These are phyloP conservation scores for Eleusine coracana DNA, from an alignment of 176 grass and related monocot genomes.

Conservation along the genomic window DNA sequence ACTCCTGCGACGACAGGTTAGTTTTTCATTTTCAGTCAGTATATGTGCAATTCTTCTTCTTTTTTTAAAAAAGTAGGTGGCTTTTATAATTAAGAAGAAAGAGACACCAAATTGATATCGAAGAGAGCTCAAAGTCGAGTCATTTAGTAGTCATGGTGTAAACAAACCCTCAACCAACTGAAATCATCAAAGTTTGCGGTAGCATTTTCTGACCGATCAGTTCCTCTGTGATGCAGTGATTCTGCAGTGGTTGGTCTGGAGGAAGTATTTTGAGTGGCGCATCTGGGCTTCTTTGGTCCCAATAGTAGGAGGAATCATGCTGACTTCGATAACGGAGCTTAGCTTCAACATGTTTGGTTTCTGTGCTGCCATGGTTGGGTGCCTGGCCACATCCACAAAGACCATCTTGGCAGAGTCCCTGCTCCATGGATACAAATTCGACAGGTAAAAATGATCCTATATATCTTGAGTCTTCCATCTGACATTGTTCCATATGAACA, in stretches of 20 bases:
- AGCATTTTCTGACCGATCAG: constrained; percentile 21
- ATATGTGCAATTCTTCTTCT: neutral
- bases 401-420: constrained; percentile 83
- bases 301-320: constrained; percentile 74
- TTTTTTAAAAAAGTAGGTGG: no score
- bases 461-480: neutral
- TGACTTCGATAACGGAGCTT: constrained; percentile 77
- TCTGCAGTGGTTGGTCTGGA: constrained; percentile 84
- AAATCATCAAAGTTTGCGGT: neutral
- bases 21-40: neutral
- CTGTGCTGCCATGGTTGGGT: constrained; percentile 77
- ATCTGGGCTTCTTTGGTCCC: constrained; percentile 84
- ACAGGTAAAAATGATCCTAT: constrained; percentile 57
- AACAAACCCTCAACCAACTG: no score
- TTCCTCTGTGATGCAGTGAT: constrained; percentile 52
- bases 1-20: constrained; percentile 96
- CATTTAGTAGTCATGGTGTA: no score
- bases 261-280: constrained; percentile 74
- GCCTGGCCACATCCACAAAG: constrained; percentile 84
- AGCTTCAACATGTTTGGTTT: constrained; percentile 81
- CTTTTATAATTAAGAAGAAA: no score
- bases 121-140: no score
- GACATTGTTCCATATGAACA: neutral
- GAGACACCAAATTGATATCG: no score
- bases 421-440: constrained; percentile 89